A percentile compares a stretch with the other conserved stretches of the same genome.
Evolutionary conservation across 1,284 basidiomycete genomes (phyloP).

Genomic region (Tilletia walkeri): DNA sequence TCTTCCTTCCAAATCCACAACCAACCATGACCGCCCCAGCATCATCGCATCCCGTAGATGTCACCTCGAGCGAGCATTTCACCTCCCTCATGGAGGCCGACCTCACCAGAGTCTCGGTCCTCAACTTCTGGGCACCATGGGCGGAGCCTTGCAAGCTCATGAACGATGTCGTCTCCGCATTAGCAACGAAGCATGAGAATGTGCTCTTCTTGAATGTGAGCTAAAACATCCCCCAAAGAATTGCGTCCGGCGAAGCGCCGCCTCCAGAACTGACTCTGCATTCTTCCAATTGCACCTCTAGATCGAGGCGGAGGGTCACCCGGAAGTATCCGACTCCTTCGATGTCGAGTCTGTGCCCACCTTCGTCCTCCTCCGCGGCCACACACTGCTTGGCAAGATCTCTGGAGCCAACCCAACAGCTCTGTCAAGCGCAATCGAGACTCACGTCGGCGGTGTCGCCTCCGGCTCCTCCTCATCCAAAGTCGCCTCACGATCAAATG

Average conservation of each 20-base stretch:
- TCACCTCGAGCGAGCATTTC: constrained; percentile 53
- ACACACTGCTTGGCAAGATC: constrained; percentile 78
- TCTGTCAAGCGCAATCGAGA: constrained; percentile 67
- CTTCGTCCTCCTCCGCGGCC: constrained; percentile 81
- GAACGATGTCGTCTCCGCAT: constrained; percentile 53
- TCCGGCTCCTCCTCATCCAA: constrained; percentile 32
- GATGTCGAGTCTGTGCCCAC: constrained; percentile 86
- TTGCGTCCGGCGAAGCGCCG: background rate
- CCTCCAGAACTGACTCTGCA: background rate
- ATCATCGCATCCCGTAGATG: constrained; percentile 32
- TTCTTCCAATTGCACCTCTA: constrained; percentile 49
- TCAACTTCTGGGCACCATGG: constrained; percentile 56
- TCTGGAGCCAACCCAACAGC: constrained; percentile 75
- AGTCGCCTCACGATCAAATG: constrained; percentile 1
- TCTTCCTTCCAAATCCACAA: background rate
- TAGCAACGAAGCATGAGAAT: constrained; percentile 70
- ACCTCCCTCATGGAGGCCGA: constrained; percentile 46
- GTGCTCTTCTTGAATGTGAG: constrained; percentile 72
- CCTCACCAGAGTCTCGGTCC: constrained; percentile 47
- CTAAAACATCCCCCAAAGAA: background rate
- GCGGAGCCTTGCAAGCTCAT: constrained; percentile 55
- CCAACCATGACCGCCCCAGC: background rate
- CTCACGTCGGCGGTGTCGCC: constrained; percentile 46
- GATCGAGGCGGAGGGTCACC: constrained; percentile 85
- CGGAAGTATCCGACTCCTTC: constrained; percentile 90